Percentiles rank a stretch among this genome's conserved stretches.
phyloP scores from a whole-genome alignment of 2,329 filamentous ascomycete genomes.

The Cladorrhinum sp. region DNA sequence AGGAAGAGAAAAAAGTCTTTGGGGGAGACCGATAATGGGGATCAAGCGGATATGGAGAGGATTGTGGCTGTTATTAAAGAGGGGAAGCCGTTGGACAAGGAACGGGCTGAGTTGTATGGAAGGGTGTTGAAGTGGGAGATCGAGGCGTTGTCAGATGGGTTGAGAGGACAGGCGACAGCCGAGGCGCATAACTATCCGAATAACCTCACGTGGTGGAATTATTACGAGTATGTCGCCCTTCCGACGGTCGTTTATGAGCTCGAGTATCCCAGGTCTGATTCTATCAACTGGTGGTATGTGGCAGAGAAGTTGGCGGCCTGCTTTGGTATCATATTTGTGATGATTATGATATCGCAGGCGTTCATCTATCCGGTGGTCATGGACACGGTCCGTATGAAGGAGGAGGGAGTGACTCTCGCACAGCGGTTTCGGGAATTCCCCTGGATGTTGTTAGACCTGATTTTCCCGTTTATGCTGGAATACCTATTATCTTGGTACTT shows the following conservation, averaged over 20 bases:
- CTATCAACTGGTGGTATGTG: conserved; percentile 71
- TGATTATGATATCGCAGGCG: conserved; percentile 74
- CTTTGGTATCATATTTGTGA: conserved; percentile 70
- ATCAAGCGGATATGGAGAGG: conserved; percentile 50
- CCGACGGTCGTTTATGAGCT: conserved; percentile 78
- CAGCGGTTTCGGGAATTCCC: conserved; percentile 66
- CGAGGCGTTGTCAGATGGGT: conserved; percentile 60
- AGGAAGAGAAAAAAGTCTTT: conserved; percentile 40
- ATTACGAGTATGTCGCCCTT: conserved; percentile 70
- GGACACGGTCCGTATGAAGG: conserved; percentile 64
- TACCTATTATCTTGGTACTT: conserved; percentile 77
- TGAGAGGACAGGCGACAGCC: conserved; percentile 58
- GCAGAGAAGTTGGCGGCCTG: conserved; percentile 68
- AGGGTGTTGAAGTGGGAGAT: conserved; percentile 66
- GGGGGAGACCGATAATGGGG: conserved; percentile 25
- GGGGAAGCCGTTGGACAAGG: conserved; percentile 54
- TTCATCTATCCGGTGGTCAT: conserved; percentile 76
- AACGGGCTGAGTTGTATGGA: conserved; percentile 62
- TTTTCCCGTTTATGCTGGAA: conserved; percentile 77
- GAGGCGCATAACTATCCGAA: conserved; percentile 57
- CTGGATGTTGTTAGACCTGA: conserved; percentile 69
- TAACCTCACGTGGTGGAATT: conserved; percentile 63
- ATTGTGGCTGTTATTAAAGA: conserved; percentile 62
- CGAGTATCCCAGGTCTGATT: conserved; percentile 67
- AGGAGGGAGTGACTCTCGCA: conserved; percentile 57